Conservation (phyloP, 148 eudicot genomes). For the Camellia lanceoleosa region DNA sequence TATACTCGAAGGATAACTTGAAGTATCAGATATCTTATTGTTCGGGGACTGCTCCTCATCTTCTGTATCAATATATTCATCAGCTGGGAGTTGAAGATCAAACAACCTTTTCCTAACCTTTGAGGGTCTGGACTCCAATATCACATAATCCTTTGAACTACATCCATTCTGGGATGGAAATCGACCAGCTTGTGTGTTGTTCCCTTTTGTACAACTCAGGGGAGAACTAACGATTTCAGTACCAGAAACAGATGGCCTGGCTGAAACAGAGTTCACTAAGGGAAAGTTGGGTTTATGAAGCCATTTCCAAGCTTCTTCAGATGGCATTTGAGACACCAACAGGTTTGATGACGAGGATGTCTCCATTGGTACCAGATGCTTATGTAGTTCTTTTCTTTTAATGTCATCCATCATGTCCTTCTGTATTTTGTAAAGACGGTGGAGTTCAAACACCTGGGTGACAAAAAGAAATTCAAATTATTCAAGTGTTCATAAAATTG, state of each 20-base stretch:
- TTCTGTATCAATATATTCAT: constrained; percentile 54
- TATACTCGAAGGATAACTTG: constrained; percentile 17
- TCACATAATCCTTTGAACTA: constrained; percentile 38
- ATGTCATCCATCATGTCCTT: constrained; percentile 74
- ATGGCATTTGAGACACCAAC: constrained; percentile 36
- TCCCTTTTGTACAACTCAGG: constrained; percentile 38
- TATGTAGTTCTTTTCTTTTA: constrained; percentile 41
- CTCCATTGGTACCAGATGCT: constrained; percentile 41
- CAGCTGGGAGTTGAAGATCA: constrained; percentile 69
- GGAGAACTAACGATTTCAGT: constrained; percentile 39
- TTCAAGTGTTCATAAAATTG: not conserved
- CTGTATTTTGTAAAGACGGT: constrained; percentile 70
- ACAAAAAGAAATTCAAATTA: not conserved
- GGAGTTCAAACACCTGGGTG: constrained; percentile 72
- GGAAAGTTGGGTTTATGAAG: constrained; percentile 32
- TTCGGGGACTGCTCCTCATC: constrained; percentile 41
- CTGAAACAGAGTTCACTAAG: constrained; percentile 28
- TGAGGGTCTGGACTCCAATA: constrained; percentile 48
- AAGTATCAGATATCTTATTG: constrained; percentile 23
- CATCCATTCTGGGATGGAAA: constrained; percentile 34
- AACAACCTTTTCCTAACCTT: constrained; percentile 53
- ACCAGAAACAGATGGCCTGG: constrained; percentile 30
- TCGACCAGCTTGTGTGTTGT: constrained; percentile 29
- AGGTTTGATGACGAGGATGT: constrained; percentile 61
- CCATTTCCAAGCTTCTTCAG: constrained; percentile 48